Percentiles rank a stretch among this genome's conserved stretches.
Conservation (phyloP, 257 asterid genomes). For the Linaria vulgaris region DNA sequence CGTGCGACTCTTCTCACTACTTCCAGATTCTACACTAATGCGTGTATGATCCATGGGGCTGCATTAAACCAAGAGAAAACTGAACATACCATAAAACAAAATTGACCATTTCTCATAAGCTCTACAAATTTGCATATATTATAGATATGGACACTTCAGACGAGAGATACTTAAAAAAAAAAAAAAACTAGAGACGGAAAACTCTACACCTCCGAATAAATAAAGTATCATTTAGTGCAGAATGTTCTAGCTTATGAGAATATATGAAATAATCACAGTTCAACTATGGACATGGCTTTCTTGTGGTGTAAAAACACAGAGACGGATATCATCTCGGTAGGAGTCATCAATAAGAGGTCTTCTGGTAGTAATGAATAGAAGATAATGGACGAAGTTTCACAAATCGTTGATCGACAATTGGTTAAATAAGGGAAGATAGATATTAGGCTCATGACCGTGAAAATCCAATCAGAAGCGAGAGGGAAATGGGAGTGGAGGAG, state of each 20-base stretch:
- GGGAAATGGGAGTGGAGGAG: background rate
- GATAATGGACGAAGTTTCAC: conserved; percentile 1
- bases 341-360: background rate
- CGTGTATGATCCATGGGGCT: conserved; percentile 22
- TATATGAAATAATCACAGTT: background rate
- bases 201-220: background rate
- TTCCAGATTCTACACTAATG: background rate
- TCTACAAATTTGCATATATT: background rate
- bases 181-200: background rate
- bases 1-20: conserved; percentile 17
- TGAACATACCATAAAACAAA: background rate
- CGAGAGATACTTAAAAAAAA: background rate
- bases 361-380: background rate
- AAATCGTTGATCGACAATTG: too few species aligned
- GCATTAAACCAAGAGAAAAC: conserved; percentile 24
- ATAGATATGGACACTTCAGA: background rate
- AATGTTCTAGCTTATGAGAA: background rate
- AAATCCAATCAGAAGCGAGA: background rate
- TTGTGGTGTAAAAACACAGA: too few species aligned
- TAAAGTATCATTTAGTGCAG: background rate
- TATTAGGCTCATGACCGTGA: background rate
- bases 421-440: background rate
- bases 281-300: background rate
- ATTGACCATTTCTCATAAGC: background rate
- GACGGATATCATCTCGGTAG: too few species aligned